A percentile compares a stretch with the other conserved stretches of the same genome.
Evolutionary conservation across 257 asterid genomes (phyloP).

Genomic region (Prunella vulgaris): DNA sequence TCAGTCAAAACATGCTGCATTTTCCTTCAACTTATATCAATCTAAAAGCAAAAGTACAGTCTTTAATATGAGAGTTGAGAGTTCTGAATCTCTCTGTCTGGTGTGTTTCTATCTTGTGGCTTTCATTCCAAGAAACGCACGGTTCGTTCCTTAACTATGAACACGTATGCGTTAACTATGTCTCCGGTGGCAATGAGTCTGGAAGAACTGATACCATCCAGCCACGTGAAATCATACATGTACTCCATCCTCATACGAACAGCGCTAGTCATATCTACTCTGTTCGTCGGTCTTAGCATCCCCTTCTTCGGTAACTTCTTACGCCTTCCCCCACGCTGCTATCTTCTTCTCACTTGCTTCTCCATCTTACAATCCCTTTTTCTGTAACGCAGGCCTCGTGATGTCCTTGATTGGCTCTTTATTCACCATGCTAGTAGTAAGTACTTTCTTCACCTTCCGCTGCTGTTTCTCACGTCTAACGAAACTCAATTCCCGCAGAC

Average conservation of each 20-base stretch:
- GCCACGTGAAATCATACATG: slow-evolving; percentile 42
- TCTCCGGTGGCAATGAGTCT: slow-evolving; percentile 92
- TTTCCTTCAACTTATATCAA: too few relatives aligned
- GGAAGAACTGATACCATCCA: slow-evolving; percentile 78
- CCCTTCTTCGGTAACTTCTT: slow-evolving; percentile 75
- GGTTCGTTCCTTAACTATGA: slow-evolving; percentile 39
- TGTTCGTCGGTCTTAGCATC: slow-evolving; percentile 63
- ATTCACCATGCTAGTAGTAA: slow-evolving; percentile 90
- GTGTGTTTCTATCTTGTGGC: too few relatives aligned
- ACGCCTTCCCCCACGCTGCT: not conserved
- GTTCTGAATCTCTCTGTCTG: not conserved
- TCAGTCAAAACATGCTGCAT: too few relatives aligned
- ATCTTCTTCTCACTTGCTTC: not conserved
- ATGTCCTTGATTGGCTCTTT: slow-evolving; percentile 87
- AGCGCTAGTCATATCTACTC: slow-evolving; percentile 68
- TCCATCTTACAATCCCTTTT: not conserved
- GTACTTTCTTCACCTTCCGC: slow-evolving; percentile 6
- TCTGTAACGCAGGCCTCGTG: slow-evolving; percentile 53
- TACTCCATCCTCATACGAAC: slow-evolving; percentile 73
- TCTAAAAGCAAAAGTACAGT: too few relatives aligned
- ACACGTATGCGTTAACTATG: slow-evolving; percentile 83
- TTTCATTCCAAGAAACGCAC: too few relatives aligned
- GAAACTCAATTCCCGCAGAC: slow-evolving; percentile 40
- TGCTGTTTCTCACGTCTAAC: not conserved
- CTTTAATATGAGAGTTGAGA: too few relatives aligned